Percentiles rank a stretch among this genome's conserved stretches.
phyloP scores from a whole-genome alignment of 805 yeast genomes.

The Kodamaea nitidulidarum region DNA sequence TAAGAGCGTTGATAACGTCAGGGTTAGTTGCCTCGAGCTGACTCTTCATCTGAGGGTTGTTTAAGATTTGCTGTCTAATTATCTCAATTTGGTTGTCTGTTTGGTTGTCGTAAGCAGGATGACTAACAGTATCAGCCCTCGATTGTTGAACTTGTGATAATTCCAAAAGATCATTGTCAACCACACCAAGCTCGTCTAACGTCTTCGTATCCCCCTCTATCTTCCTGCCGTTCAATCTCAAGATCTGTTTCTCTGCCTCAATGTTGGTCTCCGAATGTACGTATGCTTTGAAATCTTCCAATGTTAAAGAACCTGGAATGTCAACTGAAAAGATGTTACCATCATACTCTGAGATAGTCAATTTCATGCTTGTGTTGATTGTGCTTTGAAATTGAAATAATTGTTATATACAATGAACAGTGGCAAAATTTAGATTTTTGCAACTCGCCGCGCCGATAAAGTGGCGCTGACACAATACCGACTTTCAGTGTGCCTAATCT shows the following conservation, averaged over 20 bases:
- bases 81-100: conserved; percentile 40
- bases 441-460: not conserved
- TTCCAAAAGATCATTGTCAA: conserved; percentile 58
- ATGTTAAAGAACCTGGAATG: conserved; percentile 56
- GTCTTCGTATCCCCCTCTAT: conserved; percentile 33
- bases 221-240: conserved; percentile 44
- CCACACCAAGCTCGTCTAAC: conserved; percentile 45
- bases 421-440: conserved; percentile 3
- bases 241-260: conserved; percentile 41
- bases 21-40: conserved; percentile 43
- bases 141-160: conserved; percentile 19
- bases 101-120: conserved; percentile 2
- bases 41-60: conserved; percentile 36
- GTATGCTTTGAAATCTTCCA: conserved; percentile 69
- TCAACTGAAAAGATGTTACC: conserved; percentile 47
- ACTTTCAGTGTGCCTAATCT: too few relatives aligned
- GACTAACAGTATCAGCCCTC: conserved; percentile 7
- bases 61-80: conserved; percentile 46
- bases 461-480: too few relatives aligned
- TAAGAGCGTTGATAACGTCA: conserved; percentile 40
- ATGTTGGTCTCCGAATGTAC: conserved; percentile 66
- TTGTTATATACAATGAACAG: not conserved
- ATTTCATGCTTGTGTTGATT: conserved; percentile 11
- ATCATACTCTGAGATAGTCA: conserved; percentile 19
- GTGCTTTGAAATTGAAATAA: not conserved